phyloP scores from a whole-genome alignment of 805 yeast genomes.

The Metschnikowia gelsemii region DNA sequence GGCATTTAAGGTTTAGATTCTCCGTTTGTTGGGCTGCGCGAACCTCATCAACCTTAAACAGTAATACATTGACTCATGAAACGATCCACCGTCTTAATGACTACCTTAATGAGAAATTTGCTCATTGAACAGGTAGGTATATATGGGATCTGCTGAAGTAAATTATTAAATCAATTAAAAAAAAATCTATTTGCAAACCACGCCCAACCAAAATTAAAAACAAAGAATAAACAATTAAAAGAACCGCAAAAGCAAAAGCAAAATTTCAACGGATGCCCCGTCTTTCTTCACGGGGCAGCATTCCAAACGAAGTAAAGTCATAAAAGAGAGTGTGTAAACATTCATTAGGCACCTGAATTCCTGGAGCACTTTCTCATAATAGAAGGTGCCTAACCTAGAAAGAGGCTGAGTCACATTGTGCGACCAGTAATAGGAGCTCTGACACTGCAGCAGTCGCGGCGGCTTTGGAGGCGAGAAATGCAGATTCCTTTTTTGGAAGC shows the following conservation, averaged over 20 bases:
- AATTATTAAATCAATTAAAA: too few relatives aligned
- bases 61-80: too few relatives aligned
- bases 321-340: not conserved
- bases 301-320: constrained; percentile 2
- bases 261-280: not conserved
- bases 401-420: constrained; percentile 3
- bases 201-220: not conserved
- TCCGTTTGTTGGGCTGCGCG: too few relatives aligned
- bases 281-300: not conserved
- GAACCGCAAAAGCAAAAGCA: not conserved
- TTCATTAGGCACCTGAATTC: too few relatives aligned
- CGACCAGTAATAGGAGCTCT: constrained; percentile 7
- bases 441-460: constrained; percentile 7
- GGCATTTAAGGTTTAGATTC: too few relatives aligned
- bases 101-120: too few relatives aligned
- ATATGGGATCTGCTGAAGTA: too few relatives aligned
- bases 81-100: too few relatives aligned
- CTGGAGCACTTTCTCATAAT: too few relatives aligned
- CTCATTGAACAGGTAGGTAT: too few relatives aligned
- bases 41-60: too few relatives aligned
- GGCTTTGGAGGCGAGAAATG: not conserved
- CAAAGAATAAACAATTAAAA: not conserved
- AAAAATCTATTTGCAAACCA: too few relatives aligned
- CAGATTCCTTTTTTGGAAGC: not conserved
- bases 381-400: not conserved